Conservation (phyloP, 306 rosid species). For the Aeschynomene evenia region DNA sequence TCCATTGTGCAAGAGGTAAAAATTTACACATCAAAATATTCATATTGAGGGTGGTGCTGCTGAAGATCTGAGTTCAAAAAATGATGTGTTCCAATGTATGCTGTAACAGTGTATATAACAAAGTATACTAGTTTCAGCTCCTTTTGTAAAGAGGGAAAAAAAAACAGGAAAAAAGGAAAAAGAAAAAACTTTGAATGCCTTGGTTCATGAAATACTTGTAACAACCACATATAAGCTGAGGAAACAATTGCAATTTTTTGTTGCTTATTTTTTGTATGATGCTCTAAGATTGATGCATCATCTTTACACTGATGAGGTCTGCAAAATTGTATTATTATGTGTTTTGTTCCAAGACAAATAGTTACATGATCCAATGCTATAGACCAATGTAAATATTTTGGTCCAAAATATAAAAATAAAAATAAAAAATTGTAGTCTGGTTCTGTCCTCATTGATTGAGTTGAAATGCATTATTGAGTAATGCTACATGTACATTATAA, state of each 20-base stretch:
- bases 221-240: slow-evolving; percentile 35
- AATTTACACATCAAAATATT: slow-evolving; percentile 28
- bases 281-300: slow-evolving; percentile 48
- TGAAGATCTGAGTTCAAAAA: slow-evolving; percentile 31
- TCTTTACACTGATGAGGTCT: slow-evolving; percentile 25
- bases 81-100: slow-evolving; percentile 42
- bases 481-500: too few relatives aligned
- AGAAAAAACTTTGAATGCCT: slow-evolving; percentile 39
- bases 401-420: too few relatives aligned
- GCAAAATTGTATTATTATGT: slow-evolving; percentile 20
- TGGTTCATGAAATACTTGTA: slow-evolving; percentile 43
- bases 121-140: slow-evolving; percentile 51
- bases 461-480: too few relatives aligned
- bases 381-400: slow-evolving; percentile 11
- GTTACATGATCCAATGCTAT: slow-evolving; percentile 11
- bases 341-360: slow-evolving; percentile 11
- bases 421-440: neutral
- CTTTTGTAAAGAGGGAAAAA: slow-evolving; percentile 55
- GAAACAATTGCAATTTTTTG: slow-evolving; percentile 33
- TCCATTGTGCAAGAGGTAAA: slow-evolving; percentile 32
- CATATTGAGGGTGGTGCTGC: slow-evolving; percentile 31
- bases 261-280: slow-evolving; percentile 44
- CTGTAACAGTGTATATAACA: slow-evolving; percentile 63
- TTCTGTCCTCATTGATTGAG: neutral
- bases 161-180: too few relatives aligned